Conservation (phyloP, 1,284 basidiomycete genomes). For the Cutaneotrichosporon mucoides region DNA sequence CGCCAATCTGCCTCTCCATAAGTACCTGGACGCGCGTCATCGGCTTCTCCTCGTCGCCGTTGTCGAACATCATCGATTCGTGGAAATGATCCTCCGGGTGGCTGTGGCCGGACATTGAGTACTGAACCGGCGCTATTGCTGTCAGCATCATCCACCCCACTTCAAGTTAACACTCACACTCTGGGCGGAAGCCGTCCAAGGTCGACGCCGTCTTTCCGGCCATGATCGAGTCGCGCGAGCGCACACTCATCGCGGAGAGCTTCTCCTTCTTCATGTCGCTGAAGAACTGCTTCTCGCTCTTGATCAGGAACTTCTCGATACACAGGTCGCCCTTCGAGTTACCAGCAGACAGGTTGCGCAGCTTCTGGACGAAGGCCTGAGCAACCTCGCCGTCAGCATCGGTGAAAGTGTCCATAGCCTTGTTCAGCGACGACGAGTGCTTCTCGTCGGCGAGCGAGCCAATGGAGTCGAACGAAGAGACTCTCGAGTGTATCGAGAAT, state of each 20-base stretch:
- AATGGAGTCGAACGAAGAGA: constrained; percentile 79
- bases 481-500: constrained; percentile 72
- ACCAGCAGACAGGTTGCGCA: constrained; percentile 70
- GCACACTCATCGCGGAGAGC: constrained; percentile 43
- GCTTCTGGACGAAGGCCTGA: constrained; percentile 77
- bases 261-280: constrained; percentile 82
- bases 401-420: constrained; percentile 88
- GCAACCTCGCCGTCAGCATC: constrained; percentile 87
- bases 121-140: constrained; percentile 23
- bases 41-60: constrained; percentile 54
- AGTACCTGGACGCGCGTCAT: constrained; percentile 78
- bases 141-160: constrained; percentile 2
- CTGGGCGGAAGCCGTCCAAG: constrained; percentile 66
- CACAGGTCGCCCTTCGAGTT: constrained; percentile 87
- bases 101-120: constrained; percentile 47
- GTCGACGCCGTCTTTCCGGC: constrained; percentile 49
- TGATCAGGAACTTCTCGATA: constrained; percentile 81
- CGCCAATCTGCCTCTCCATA: constrained; percentile 67
- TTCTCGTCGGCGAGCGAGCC: constrained; percentile 86
- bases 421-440: constrained; percentile 79
- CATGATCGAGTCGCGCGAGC: constrained; percentile 67
- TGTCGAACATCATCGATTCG: constrained; percentile 53
- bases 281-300: constrained; percentile 89
- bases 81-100: constrained; percentile 50
- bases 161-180: constrained; percentile 55